Evolutionary conservation across 208 protist genomes (phyloP).

Genomic region (Phytomonas sp.): DNA sequence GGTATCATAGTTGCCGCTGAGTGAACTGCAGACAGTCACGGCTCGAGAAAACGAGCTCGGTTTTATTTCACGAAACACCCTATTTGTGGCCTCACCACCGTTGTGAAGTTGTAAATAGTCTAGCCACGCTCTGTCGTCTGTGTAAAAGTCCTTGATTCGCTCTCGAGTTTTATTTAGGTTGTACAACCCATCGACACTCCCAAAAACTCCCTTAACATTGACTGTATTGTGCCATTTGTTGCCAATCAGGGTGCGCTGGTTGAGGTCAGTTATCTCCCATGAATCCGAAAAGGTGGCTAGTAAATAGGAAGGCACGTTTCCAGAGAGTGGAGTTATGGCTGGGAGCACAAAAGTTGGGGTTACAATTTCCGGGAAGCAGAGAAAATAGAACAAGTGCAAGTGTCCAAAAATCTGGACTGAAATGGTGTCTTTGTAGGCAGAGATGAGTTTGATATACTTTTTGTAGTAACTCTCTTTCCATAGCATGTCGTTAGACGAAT

Average conservation of each 20-base stretch:
- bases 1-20: slow-evolving; percentile 19
- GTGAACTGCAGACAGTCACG: slow-evolving; percentile 44
- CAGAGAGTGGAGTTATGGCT: slow-evolving; percentile 50
- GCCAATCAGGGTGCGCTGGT: slow-evolving; percentile 33
- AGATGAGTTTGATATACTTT: slow-evolving; percentile 41
- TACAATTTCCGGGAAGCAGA: slow-evolving; percentile 20
- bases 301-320: slow-evolving; percentile 63
- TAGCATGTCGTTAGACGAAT: slow-evolving; percentile 32
- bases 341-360: slow-evolving; percentile 43
- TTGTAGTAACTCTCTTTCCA: slow-evolving; percentile 58
- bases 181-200: slow-evolving; percentile 16
- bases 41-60: slow-evolving; percentile 49
- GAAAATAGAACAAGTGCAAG: slow-evolving; percentile 49
- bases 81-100: slow-evolving; percentile 22
- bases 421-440: slow-evolving; percentile 29
- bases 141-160: slow-evolving; percentile 16
- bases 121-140: slow-evolving; percentile 28
- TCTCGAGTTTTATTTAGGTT: slow-evolving; percentile 15
- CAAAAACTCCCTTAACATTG: slow-evolving; percentile 23
- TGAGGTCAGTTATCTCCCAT: slow-evolving; percentile 29
- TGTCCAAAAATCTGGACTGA: slow-evolving; percentile 67
- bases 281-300: slow-evolving; percentile 29
- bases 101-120: slow-evolving; percentile 33
- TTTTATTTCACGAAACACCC: slow-evolving; percentile 22
- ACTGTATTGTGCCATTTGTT: slow-evolving; percentile 29